A percentile compares a stretch with the other conserved stretches of the same genome.
These are phyloP conservation scores for Trichoderma pleuroti DNA, from an alignment of 2,329 filamentous ascomycete species.

Conservation along the genomic window DNA sequence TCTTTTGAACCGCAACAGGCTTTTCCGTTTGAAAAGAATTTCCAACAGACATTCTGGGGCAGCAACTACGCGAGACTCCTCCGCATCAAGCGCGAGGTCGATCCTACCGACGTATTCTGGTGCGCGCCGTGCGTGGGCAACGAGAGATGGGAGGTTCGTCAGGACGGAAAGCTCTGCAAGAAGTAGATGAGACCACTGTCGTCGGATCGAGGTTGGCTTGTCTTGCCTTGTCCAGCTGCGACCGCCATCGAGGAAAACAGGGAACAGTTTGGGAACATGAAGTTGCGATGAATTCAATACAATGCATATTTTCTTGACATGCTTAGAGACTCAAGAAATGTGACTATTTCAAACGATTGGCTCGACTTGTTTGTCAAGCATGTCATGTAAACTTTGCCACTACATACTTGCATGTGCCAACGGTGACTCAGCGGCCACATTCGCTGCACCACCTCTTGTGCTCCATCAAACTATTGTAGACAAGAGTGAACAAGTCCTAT, in stretches of 20 bases:
- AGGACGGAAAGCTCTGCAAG: constrained; percentile 28
- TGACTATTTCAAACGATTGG: background rate
- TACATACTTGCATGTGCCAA: background rate
- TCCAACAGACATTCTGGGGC: constrained; percentile 42
- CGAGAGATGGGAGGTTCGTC: constrained; percentile 36
- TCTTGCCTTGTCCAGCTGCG: background rate
- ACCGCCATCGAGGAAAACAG: background rate
- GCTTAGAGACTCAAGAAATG: background rate
- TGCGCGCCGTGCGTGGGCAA: constrained; percentile 47
- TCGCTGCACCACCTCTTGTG: no score
- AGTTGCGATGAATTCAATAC: background rate
- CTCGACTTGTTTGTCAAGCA: background rate
- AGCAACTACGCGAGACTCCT: constrained; percentile 44
- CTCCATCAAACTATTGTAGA: background rate
- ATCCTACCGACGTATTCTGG: constrained; percentile 48
- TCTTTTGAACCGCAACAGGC: constrained; percentile 27
- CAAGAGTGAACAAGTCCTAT: background rate
- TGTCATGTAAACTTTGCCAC: background rate
- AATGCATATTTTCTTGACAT: background rate
- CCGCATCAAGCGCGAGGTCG: constrained; percentile 43
- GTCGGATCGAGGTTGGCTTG: background rate
- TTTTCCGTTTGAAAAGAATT: constrained; percentile 35
- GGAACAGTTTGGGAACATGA: background rate
- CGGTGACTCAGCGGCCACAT: background rate
- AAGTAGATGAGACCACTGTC: background rate